Evolutionary conservation across 139 green algal species (phyloP).

Genomic region (Marvania coccoides): DNA sequence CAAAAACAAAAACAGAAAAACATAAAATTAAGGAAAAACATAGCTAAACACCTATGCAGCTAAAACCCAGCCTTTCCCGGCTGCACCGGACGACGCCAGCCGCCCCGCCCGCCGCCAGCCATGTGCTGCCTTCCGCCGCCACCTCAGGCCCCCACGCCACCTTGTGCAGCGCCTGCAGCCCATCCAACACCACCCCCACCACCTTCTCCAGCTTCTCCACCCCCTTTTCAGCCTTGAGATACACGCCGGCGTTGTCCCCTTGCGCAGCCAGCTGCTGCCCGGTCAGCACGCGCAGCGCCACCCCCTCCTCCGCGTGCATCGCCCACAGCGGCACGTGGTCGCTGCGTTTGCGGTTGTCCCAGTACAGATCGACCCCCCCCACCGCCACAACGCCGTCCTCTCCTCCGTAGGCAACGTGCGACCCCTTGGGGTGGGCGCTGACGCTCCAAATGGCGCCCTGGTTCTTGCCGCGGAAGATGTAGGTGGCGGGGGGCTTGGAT

Average conservation of each 20-base stretch:
- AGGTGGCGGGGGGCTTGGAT: neutral
- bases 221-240: neutral
- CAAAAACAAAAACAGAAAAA: too few species aligned
- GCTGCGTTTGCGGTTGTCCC: neutral
- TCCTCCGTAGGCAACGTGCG: conserved; percentile 21
- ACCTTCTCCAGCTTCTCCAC: neutral
- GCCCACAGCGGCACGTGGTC: neutral
- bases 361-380: conserved; percentile 1
- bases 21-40: too few species aligned
- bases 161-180: conserved; percentile 12
- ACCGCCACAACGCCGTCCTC: conserved; percentile 30
- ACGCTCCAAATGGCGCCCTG: neutral
- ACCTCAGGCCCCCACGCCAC: conserved; percentile 12
- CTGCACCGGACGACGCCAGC: conserved; percentile 15
- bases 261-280: neutral
- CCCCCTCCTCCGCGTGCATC: neutral
- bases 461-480: conserved; percentile 3
- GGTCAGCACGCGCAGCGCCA: neutral
- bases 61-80: too few species aligned
- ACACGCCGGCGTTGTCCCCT: conserved; percentile 5
- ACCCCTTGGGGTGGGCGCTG: neutral
- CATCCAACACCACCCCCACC: neutral
- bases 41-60: too few species aligned
- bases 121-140: neutral
- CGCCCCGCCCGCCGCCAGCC: conserved; percentile 13